Base-by-base conservation (phyloP, 495 filamentous ascomycete species). In the Recurvomyces mirabilis region DNA sequence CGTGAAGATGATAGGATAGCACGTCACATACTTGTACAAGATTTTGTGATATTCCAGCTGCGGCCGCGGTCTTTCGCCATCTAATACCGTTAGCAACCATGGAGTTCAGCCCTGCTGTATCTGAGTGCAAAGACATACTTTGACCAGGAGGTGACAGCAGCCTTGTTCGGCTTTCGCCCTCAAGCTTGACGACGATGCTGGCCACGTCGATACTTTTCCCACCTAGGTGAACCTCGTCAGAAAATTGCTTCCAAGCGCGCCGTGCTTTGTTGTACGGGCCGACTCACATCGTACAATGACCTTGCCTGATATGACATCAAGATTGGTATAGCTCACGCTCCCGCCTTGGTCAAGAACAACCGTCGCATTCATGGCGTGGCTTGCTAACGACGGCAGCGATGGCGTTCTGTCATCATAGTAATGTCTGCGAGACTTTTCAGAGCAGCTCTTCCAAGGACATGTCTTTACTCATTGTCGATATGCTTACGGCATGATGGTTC, bases 131-230 rank as follows among this genome's bases (percentile, higher is more conserved):
- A n/a, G n/a, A n/a, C n/a, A n/a, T n/a, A n/a, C n/a, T n/a, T n/a
- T n/a, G n/a, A n/a, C n/a, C n/a, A n/a, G n/a, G n/a, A n/a, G 61
- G 65, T 43, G 56, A 41, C 41, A 62, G 12, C 42, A 82, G 59
- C 32, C 75, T 72, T 15, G 86, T 87, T 36, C 72, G 71, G 52
- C 81, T 84, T 61, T 93, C 87, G 41, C 88, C 91, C 60, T 98
- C 89, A 26, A 98, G 73, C 67, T 98, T 98, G 51, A 94, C 89
- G 31, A 87, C 73, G 41, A 98, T 82, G 11, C 76, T 75, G 21
- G 79, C 73, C 35, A 98, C 70, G 21, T 75, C 73, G 45, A 84
- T 74, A 42, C 78, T 74, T 20, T 73, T 76, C 9, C 59, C 60
- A n/a, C n/a, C n/a, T n/a, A n/a, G n/a, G n/a, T n/a, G n/a, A n/a